These are phyloP conservation scores for Candida adriatica DNA, from an alignment of 805 yeast genomes.

Conservation along the genomic window DNA sequence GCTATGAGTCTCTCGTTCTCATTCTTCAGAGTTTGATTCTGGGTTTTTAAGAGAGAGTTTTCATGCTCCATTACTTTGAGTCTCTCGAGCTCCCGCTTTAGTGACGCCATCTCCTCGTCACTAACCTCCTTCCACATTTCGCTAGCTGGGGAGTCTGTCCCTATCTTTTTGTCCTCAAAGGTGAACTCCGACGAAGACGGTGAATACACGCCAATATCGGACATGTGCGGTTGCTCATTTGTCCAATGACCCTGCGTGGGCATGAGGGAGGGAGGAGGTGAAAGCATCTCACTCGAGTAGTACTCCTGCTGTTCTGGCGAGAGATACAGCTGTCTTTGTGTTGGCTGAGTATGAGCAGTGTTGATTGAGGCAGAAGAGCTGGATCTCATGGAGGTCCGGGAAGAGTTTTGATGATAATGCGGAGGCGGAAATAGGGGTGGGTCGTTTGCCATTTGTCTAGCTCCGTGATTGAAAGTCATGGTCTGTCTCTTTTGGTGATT, in stretches of 20 bases:
- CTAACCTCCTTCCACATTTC: conserved; percentile 10
- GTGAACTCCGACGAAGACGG: conserved; percentile 8
- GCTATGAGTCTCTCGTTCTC: conserved; percentile 3
- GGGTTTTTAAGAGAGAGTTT: conserved; percentile 1
- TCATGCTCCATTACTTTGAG: conserved; percentile 6
- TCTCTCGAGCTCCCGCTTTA: conserved; percentile 9
- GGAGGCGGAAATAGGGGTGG: too few species aligned
- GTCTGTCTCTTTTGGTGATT: conserved; percentile 11
- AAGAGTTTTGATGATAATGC: conserved; percentile 1
- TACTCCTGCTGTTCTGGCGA: conserved; percentile 2
- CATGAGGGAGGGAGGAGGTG: conserved; percentile 1
- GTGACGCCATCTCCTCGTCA: neutral
- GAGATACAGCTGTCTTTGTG: conserved; percentile 2
- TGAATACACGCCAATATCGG: conserved; percentile 7
- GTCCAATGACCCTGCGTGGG: conserved; percentile 11
- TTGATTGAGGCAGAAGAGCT: neutral
- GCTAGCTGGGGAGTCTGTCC: conserved; percentile 12
- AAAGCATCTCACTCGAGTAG: conserved; percentile 1
- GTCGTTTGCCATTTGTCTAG: conserved; percentile 1
- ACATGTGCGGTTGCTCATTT: conserved; percentile 1
- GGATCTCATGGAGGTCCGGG: neutral
- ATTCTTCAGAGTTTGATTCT: neutral
- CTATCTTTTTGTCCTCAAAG: conserved; percentile 3
- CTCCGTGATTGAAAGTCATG: conserved; percentile 1
- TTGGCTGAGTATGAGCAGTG: too few species aligned